Evolutionary conservation across 768 basidiomycete genomes (phyloP).

Genomic region (Aureoboletus auriporus): DNA sequence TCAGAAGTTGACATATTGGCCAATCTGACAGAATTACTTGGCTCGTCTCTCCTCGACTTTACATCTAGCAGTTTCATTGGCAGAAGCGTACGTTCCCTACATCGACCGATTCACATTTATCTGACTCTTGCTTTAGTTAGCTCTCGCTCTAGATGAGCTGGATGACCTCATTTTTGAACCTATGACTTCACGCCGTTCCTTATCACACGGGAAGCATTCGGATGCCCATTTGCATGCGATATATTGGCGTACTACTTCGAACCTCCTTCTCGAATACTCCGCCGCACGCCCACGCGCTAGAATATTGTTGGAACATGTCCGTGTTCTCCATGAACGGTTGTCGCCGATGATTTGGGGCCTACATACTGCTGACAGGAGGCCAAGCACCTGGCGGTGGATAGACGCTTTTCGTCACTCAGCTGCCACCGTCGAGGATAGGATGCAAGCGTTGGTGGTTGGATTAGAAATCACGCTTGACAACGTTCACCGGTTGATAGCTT

Average conservation of each 20-base stretch:
- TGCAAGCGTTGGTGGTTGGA: slow-evolving; percentile 13
- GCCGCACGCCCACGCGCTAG: slow-evolving; percentile 21
- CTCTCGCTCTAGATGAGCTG: slow-evolving; percentile 29
- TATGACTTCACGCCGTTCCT: background rate
- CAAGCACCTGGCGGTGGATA: slow-evolving; percentile 7
- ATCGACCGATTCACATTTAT: background rate
- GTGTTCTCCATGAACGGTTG: slow-evolving; percentile 11
- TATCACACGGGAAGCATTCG: background rate
- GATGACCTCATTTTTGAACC: slow-evolving; percentile 13
- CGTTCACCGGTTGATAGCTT: slow-evolving; percentile 16
- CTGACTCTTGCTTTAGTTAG: slow-evolving; percentile 16
- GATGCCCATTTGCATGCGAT: slow-evolving; percentile 21
- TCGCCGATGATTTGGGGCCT: background rate
- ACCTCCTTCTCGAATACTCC: slow-evolving; percentile 31
- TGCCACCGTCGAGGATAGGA: slow-evolving; percentile 5
- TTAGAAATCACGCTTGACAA: slow-evolving; percentile 21
- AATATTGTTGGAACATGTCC: slow-evolving; percentile 15
- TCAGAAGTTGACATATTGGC: slow-evolving; percentile 7
- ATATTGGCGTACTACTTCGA: slow-evolving; percentile 28
- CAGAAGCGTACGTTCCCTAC: slow-evolving; percentile 21
- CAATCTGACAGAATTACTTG: slow-evolving; percentile 20
- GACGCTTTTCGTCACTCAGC: background rate
- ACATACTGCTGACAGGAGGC: background rate
- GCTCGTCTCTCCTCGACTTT: slow-evolving; percentile 22
- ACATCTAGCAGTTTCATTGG: slow-evolving; percentile 24